Percentiles rank a stretch among this genome's conserved stretches.
Conservation (phyloP, 2,329 filamentous ascomycete genomes). For the Byssothecium circinans region DNA sequence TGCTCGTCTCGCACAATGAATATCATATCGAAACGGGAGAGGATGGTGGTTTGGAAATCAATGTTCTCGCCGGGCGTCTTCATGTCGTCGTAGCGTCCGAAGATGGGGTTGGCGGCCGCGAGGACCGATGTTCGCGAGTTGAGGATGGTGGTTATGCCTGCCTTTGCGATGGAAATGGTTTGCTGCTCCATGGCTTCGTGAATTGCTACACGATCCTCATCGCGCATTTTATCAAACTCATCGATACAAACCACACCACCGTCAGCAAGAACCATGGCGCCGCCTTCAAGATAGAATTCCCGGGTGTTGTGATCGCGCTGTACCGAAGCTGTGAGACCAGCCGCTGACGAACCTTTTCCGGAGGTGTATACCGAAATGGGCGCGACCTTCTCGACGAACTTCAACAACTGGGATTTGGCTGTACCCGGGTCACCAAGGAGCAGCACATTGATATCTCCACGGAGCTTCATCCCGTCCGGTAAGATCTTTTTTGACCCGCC, state of each 20-base stretch:
- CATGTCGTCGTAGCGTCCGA: slow-evolving; percentile 96
- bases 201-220: slow-evolving; percentile 95
- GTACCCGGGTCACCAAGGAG: slow-evolving; percentile 97
- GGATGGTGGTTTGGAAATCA: slow-evolving; percentile 96
- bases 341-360: slow-evolving; percentile 95
- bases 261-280: slow-evolving; percentile 97
- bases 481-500: slow-evolving; percentile 97
- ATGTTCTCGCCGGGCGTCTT: slow-evolving; percentile 98
- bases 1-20: slow-evolving; percentile 98
- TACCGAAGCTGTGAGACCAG: slow-evolving; percentile 95
- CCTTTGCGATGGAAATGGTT: slow-evolving; percentile 98
- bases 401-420: slow-evolving; percentile 93
- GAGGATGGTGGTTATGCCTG: slow-evolving; percentile 95
- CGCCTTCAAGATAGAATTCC: slow-evolving; percentile 97
- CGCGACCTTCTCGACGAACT: slow-evolving; percentile 95
- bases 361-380: slow-evolving; percentile 99
- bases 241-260: slow-evolving; percentile 98
- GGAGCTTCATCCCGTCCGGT: slow-evolving; percentile 94
- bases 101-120: slow-evolving; percentile 95
- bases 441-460: slow-evolving; percentile 97
- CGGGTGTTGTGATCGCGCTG: slow-evolving; percentile 89
- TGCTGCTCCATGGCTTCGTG: slow-evolving; percentile 99
- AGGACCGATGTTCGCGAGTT: slow-evolving; percentile 95
- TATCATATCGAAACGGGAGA: slow-evolving; percentile 99
- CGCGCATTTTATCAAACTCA: slow-evolving; percentile 99